Base-by-base conservation (phyloP, 169 alveolate genomes). In the Eimeria acervulina region DNA sequence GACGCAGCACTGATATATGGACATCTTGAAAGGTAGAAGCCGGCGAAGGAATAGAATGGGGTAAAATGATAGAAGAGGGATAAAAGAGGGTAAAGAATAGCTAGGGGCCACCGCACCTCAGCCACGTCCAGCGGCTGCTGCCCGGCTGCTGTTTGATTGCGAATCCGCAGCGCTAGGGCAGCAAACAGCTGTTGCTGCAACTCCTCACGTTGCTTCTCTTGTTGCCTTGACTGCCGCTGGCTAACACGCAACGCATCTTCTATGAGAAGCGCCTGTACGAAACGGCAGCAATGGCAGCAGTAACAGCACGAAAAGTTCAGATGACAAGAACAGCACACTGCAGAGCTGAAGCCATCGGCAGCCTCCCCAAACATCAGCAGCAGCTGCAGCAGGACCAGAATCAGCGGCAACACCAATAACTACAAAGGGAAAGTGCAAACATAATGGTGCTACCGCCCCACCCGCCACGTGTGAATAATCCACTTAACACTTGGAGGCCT, bases 111-210 rank as follows among this genome's bases (percentile, higher is more conserved):
- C 42, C 92, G 47, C 44, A 83, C 92, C 92, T 83, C 55, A 31
- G 92, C 72, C 70, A 83, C 74, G 63, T 83, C 92, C 51, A 83
- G 92, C 42, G 92, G 92, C 92, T 83, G 92, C 51, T 52, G 76
- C 51, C 92, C 92, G n/a, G 92, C 92, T 51, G 76, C 92, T 55
- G 47, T 33, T 31, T 83, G 92, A 55, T 55, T 51, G 51, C 92
- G 92, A 83, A 83, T 83, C 19, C 92, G 92, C 78, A 83, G 51
- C 78, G 92, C 74, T 31, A 83, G 92, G 21, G 92, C 92, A 55
- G 78, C 92, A 52, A 83, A 83, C 59, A 83, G 92, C 52, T 52
- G 92, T 36, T 83, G 92, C 92, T 83, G 92, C 74, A 83, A 68
- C 51, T 83, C 92, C 76, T 83, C 47, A 28, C 33, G 51, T 76